Evolutionary conservation across 345 rosid species (phyloP).

Genomic region (Camelina neglecta): DNA sequence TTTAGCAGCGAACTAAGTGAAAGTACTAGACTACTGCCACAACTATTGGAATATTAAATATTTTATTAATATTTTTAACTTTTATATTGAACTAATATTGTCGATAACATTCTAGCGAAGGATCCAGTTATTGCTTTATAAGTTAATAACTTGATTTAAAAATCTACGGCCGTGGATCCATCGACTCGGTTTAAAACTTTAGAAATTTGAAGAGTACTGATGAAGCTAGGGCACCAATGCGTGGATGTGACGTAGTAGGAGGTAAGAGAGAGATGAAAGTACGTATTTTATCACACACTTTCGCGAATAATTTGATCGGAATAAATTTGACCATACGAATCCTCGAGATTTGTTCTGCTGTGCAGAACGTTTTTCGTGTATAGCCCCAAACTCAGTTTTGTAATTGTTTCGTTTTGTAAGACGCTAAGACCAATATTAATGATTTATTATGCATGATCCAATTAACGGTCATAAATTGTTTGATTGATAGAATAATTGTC

Average conservation of each 20-base stretch:
- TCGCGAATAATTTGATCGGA: slow-evolving; percentile 40
- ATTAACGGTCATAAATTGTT: background rate
- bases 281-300: slow-evolving; percentile 35
- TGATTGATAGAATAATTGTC: too few relatives aligned
- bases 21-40: background rate
- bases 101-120: background rate
- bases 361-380: slow-evolving; percentile 2
- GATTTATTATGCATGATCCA: background rate
- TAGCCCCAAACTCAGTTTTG: background rate
- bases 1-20: background rate
- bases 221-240: slow-evolving; percentile 37
- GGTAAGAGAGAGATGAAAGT: slow-evolving; percentile 17
- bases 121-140: background rate
- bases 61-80: background rate
- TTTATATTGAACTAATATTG: background rate
- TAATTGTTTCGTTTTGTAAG: background rate
- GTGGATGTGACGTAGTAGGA: slow-evolving; percentile 40
- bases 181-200: slow-evolving; percentile 6
- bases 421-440: background rate
- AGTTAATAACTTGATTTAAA: background rate
- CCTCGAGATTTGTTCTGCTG: slow-evolving; percentile 25
- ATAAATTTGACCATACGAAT: slow-evolving; percentile 45
- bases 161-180: slow-evolving; percentile 24
- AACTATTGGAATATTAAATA: background rate
- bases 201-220: background rate